phyloP scores from a whole-genome alignment of 768 basidiomycete genomes.

The Rhizopogon vinicolor region DNA sequence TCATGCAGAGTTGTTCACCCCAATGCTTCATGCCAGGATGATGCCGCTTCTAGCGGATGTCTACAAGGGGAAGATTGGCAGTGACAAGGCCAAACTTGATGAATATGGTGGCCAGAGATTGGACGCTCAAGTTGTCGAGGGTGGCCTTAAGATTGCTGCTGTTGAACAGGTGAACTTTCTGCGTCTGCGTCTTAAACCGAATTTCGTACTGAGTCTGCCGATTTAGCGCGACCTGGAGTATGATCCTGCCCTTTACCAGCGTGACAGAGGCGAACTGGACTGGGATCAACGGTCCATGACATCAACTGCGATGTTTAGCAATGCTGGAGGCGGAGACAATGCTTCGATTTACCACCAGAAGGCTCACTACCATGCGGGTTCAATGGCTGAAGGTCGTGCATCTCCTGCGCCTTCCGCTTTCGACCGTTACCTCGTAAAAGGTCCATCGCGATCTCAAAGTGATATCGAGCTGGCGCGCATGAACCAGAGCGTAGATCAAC shows the following conservation, averaged over 20 bases:
- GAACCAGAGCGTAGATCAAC: slow-evolving; percentile 45
- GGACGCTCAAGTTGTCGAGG: slow-evolving; percentile 70
- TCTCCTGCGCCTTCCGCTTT: slow-evolving; percentile 45
- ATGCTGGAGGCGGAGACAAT: slow-evolving; percentile 26
- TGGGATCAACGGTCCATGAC: slow-evolving; percentile 83
- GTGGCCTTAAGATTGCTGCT: slow-evolving; percentile 80
- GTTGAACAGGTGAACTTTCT: slow-evolving; percentile 56
- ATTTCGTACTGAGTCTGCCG: background rate
- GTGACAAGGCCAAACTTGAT: slow-evolving; percentile 57
- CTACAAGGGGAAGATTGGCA: slow-evolving; percentile 67
- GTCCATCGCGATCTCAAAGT: slow-evolving; percentile 30
- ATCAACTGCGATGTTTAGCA: slow-evolving; percentile 48
- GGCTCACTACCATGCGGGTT: slow-evolving; percentile 34
- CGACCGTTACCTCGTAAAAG: slow-evolving; percentile 53
- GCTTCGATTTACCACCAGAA: slow-evolving; percentile 38
- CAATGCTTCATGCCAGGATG: slow-evolving; percentile 84
- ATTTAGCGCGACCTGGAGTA: slow-evolving; percentile 69
- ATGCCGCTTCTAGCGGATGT: slow-evolving; percentile 73
- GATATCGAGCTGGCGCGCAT: slow-evolving; percentile 55
- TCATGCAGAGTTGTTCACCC: slow-evolving; percentile 80
- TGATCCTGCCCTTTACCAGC: slow-evolving; percentile 72
- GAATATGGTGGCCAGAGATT: slow-evolving; percentile 78
- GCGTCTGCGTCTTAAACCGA: background rate
- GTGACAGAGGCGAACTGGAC: slow-evolving; percentile 81
- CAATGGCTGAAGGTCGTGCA: slow-evolving; percentile 27